Percentiles rank a stretch among this genome's conserved stretches.
These are phyloP conservation scores for Penicillium olsonii DNA, from an alignment of 2,329 filamentous ascomycete species.

Conservation along the genomic window DNA sequence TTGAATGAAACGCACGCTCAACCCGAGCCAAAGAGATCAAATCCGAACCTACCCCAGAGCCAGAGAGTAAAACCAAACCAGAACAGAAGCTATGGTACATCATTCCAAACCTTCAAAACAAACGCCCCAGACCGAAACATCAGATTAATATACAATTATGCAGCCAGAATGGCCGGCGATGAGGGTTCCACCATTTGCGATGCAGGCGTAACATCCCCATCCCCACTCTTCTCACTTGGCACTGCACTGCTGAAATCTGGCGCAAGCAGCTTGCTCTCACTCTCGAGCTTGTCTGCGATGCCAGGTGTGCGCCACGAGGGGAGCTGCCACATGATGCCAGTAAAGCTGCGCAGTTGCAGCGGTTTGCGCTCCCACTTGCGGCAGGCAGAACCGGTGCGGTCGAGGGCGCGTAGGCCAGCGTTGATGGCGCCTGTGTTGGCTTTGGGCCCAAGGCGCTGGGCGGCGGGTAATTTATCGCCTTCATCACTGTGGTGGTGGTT, in stretches of 20 bases:
- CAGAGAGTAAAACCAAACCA: background rate
- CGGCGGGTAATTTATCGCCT: constrained; percentile 45
- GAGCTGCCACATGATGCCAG: constrained; percentile 79
- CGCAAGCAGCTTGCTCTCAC: constrained; percentile 50
- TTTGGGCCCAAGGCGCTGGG: constrained; percentile 89
- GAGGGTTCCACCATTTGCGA: constrained; percentile 55
- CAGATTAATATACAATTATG: constrained; percentile 24
- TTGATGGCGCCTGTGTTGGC: constrained; percentile 98
- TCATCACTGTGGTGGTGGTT: constrained; percentile 47
- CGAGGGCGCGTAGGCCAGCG: constrained; percentile 88
- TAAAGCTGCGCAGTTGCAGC: constrained; percentile 88
- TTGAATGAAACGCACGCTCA: background rate
- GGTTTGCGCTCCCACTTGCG: constrained; percentile 85
- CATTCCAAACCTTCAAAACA: constrained; percentile 7
- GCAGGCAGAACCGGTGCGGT: constrained; percentile 87
- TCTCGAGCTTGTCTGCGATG: constrained; percentile 56
- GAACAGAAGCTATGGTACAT: constrained; percentile 3
- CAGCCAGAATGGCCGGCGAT: constrained; percentile 47
- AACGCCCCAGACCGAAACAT: constrained; percentile 14
- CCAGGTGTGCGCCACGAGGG: constrained; percentile 71
- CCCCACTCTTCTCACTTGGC: constrained; percentile 61
- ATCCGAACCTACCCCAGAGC: background rate
- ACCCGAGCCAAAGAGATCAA: background rate
- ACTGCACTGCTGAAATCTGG: constrained; percentile 50
- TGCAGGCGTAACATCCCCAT: constrained; percentile 48